Conservation (phyloP, 768 basidiomycete species). For the Leccinum uliginosum region DNA sequence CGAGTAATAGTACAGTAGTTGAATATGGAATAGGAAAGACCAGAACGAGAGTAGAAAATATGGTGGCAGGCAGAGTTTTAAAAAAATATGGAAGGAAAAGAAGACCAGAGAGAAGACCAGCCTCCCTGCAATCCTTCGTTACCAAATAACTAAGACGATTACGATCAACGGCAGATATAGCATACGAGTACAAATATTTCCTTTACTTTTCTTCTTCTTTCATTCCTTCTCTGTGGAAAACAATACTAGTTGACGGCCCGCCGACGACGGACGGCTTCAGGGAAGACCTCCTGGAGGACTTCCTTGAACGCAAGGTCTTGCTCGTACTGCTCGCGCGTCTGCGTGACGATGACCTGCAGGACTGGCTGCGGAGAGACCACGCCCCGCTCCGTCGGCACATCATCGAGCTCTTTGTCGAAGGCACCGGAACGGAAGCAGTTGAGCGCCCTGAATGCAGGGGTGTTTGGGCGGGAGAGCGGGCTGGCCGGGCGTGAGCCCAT, state of each 20-base stretch:
- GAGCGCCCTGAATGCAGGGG: conserved; percentile 22
- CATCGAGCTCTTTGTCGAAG: conserved; percentile 32
- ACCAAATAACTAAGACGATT: conserved; percentile 21
- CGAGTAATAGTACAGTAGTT: neutral
- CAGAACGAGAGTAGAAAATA: neutral
- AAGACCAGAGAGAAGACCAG: conserved; percentile 13
- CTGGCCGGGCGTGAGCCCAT: conserved; percentile 25
- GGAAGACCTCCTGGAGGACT: conserved; percentile 23
- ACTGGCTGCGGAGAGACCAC: conserved; percentile 16
- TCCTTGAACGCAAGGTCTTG: conserved; percentile 32
- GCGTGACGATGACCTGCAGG: conserved; percentile 32
- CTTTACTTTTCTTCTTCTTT: neutral
- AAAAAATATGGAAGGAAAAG: conserved; percentile 5
- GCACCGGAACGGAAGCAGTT: conserved; percentile 33
- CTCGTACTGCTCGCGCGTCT: conserved; percentile 31
- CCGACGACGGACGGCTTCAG: conserved; percentile 22
- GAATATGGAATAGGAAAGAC: neutral
- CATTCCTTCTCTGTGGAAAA: conserved; percentile 1
- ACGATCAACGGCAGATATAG: neutral
- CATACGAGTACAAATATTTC: conserved; percentile 1
- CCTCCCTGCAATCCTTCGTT: conserved; percentile 14
- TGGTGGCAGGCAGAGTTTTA: neutral
- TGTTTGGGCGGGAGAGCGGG: conserved; percentile 21
- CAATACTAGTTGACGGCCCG: conserved; percentile 4
- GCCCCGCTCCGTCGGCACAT: conserved; percentile 21